Percentiles rank a stretch among this genome's conserved stretches.
Conservation (phyloP, 768 basidiomycete species). For the Hygrophorus pudorinus region DNA sequence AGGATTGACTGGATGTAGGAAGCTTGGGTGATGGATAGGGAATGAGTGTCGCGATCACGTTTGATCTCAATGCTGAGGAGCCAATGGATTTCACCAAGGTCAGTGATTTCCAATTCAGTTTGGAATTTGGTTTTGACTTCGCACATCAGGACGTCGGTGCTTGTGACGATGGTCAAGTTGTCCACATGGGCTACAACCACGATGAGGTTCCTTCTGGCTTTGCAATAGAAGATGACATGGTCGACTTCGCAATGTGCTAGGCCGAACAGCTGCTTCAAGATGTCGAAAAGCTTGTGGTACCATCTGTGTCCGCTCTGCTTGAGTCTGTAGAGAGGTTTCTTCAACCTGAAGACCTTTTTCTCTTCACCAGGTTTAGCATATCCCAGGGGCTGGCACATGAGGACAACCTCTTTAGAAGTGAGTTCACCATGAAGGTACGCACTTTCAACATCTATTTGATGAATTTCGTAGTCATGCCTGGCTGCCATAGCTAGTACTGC, state of each 20-base stretch:
- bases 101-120: constrained; percentile 14
- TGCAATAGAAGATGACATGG: constrained; percentile 16
- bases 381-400: constrained; percentile 30
- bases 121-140: constrained; percentile 16
- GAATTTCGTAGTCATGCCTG: constrained; percentile 10
- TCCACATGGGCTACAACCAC: constrained; percentile 21
- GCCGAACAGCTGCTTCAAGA: constrained; percentile 5
- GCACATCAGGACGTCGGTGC: constrained; percentile 9
- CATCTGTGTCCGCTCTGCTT: constrained; percentile 19
- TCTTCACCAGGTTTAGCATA: constrained; percentile 8
- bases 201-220: constrained; percentile 8
- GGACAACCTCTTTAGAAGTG: constrained; percentile 23
- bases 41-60: constrained; percentile 9
- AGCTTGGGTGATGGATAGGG: constrained; percentile 19
- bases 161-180: constrained; percentile 19
- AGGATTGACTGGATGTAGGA: constrained; percentile 17
- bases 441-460: constrained; percentile 24
- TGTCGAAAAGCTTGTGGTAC: constrained; percentile 14
- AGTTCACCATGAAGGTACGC: constrained; percentile 31
- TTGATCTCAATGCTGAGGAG: constrained; percentile 12
- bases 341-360: constrained; percentile 12
- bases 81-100: constrained; percentile 12
- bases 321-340: constrained; percentile 20
- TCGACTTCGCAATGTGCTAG: constrained; percentile 14
- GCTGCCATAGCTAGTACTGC: constrained; percentile 22